phyloP scores from a whole-genome alignment of 2,329 filamentous ascomycete species.

The Colletotrichum musicola region DNA sequence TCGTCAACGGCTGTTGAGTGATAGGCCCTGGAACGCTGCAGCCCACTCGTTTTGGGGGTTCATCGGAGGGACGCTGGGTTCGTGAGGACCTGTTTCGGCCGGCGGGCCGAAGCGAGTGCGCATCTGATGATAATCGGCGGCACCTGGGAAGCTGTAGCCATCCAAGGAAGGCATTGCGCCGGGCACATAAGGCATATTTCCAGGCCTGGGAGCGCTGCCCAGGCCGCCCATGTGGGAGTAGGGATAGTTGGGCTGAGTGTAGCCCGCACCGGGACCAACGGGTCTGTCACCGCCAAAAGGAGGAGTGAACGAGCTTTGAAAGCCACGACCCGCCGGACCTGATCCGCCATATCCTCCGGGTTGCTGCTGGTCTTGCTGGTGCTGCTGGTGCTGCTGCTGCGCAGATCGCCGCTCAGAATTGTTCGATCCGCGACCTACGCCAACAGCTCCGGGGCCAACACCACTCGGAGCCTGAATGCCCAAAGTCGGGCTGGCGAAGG shows the following conservation, averaged over 20 bases:
- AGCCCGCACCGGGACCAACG: slow-evolving; percentile 51
- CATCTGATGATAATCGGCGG: slow-evolving; percentile 61
- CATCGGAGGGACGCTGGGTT: slow-evolving; percentile 36
- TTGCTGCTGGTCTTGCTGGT: slow-evolving; percentile 48
- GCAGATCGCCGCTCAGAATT: slow-evolving; percentile 61
- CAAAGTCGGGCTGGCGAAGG: slow-evolving; percentile 84
- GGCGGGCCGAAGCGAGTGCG: slow-evolving; percentile 61
- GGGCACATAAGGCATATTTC: slow-evolving; percentile 53
- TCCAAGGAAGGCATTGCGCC: slow-evolving; percentile 57
- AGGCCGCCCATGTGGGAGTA: slow-evolving; percentile 43
- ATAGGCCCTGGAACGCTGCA: slow-evolving; percentile 76
- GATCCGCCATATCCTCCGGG: slow-evolving; percentile 52
- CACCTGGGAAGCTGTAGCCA: slow-evolving; percentile 57
- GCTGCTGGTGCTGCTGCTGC: slow-evolving; percentile 55
- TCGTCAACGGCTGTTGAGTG: slow-evolving; percentile 72
- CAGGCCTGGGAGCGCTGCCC: slow-evolving; percentile 50
- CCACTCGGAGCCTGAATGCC: slow-evolving; percentile 78
- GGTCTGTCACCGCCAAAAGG: slow-evolving; percentile 58
- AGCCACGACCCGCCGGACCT: slow-evolving; percentile 54
- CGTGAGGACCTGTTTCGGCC: slow-evolving; percentile 49
- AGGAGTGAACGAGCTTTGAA: slow-evolving; percentile 57
- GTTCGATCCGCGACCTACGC: slow-evolving; percentile 58
- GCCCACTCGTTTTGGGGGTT: slow-evolving; percentile 69
- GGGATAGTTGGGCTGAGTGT: slow-evolving; percentile 53
- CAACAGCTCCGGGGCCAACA: slow-evolving; percentile 75